Percentiles rank a stretch among this genome's conserved stretches.
Conservation (phyloP, 306 rosid species). For the Rubus parviflorus region DNA sequence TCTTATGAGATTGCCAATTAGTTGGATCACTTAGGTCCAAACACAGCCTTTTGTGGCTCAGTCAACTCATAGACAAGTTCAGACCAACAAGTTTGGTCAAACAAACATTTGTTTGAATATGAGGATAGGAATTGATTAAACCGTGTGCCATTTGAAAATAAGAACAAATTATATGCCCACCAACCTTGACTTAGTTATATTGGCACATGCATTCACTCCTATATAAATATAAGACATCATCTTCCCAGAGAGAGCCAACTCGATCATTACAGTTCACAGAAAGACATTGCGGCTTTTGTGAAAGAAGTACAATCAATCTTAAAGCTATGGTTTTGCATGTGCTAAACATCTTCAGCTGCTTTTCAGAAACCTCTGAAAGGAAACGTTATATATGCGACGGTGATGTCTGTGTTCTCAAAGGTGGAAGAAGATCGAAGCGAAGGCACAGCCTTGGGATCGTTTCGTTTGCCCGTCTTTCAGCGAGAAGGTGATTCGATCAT, state of each 20-base stretch:
- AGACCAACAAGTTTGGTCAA: not conserved
- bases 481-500: slow-evolving; percentile 1
- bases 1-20: not conserved
- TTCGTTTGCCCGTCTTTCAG: slow-evolving; percentile 24
- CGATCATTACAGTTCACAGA: not conserved
- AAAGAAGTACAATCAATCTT: not conserved
- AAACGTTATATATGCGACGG: slow-evolving; percentile 53
- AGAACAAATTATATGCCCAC: not conserved
- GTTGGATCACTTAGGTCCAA: not conserved
- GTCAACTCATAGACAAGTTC: not conserved
- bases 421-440: slow-evolving; percentile 17
- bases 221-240: not conserved
- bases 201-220: not conserved
- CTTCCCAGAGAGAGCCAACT: not conserved
- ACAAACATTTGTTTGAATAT: slow-evolving; percentile 4
- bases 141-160: not conserved
- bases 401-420: slow-evolving; percentile 51
- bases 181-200: not conserved
- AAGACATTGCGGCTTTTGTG: not conserved
- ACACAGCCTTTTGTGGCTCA: not conserved
- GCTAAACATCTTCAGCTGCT: slow-evolving; percentile 54
- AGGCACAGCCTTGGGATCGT: slow-evolving; percentile 16
- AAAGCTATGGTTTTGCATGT: slow-evolving; percentile 39
- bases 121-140: not conserved
- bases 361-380: slow-evolving; percentile 41